Base-by-base conservation (phyloP, 257 asterid genomes). In the Eucommia ulmoides region DNA sequence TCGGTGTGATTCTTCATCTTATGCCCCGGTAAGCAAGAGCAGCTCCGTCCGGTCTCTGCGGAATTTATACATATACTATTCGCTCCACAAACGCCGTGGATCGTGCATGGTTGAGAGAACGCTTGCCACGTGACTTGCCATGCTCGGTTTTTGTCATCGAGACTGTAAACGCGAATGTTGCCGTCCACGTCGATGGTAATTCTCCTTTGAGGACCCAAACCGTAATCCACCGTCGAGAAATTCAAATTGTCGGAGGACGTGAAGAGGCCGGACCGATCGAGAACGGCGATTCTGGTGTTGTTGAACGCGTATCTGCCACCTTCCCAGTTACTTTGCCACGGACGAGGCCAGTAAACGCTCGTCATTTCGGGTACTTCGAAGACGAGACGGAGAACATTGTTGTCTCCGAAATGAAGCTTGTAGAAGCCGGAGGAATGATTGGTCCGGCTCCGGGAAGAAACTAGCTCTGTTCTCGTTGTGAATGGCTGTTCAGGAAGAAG, bases 121-220 rank as follows among this genome's bases (percentile, higher is more conserved):
- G 53, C 57, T 64, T 66, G 65, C 78, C 81, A 70, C 2, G 81
- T 41, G 22, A 74, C 65, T 10, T 48, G 8, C 78, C 78, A 74
- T 10, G n/a, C 50, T 14, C 41, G 50, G 1, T 33, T 29, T 1
- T 38, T 19, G 23, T 20, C 52, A 22, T 66, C 61, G 20, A 70
- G 54, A 33, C 68, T 70, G 35, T 70, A 64, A 0, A 61, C 65
- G 4, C 81, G 52, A n/a, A 67, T 49, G 21, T 57, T 57, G 1
- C 78, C 78, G 52, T 74, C 81, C 0, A 33, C 55, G 15, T 64
- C 75, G n/a, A 69, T 45, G 8, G 38, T 66, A 24, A 69, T 51
- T 52, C 65, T 55, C 49, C 75, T 60, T 23, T 49, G 62, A 26
- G 16, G 21, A 19, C 23, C 59, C 19, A 19, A 2, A 19, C 72